Evolutionary conservation across 192 early-diverging fungal species (phyloP).

Genomic region (Irineochytrium annulatum): DNA sequence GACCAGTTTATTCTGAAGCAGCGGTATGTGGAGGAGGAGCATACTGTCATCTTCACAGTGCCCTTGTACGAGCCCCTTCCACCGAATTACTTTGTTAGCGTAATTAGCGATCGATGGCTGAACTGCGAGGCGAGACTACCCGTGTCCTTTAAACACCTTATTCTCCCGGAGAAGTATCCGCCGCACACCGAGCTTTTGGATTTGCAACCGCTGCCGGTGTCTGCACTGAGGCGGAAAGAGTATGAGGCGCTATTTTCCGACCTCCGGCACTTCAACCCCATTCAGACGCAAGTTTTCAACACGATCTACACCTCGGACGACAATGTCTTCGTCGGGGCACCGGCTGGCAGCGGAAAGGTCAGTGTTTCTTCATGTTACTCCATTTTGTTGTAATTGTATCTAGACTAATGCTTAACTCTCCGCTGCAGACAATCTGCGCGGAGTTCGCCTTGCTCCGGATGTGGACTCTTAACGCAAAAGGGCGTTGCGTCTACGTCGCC

Average conservation of each 20-base stretch:
- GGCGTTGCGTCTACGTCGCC: constrained; percentile 83
- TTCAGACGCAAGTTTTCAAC: constrained; percentile 96
- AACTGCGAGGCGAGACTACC: constrained; percentile 86
- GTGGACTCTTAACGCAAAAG: constrained; percentile 60
- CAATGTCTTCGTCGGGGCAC: constrained; percentile 86
- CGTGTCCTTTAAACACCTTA: constrained; percentile 89
- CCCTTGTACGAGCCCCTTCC: constrained; percentile 88
- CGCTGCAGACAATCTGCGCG: constrained; percentile 70
- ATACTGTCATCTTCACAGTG: constrained; percentile 84
- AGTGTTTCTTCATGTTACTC: not conserved
- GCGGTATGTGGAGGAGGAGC: constrained; percentile 78
- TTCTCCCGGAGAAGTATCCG: constrained; percentile 86
- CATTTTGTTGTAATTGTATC: not conserved
- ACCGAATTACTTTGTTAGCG: constrained; percentile 92
- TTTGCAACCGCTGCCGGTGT: constrained; percentile 80
- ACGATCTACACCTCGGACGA: constrained; percentile 81
- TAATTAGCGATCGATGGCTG: constrained; percentile 95
- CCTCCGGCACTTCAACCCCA: constrained; percentile 79
- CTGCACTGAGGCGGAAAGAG: constrained; percentile 70
- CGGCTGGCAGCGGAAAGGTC: constrained; percentile 87
- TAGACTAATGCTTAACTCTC: constrained; percentile 6
- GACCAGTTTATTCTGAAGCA: constrained; percentile 90
- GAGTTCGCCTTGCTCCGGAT: constrained; percentile 93
- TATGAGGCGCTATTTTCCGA: constrained; percentile 67
- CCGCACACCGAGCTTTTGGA: constrained; percentile 95